These are phyloP conservation scores for Chlorella sp. DNA, from an alignment of 139 green algal genomes.

Conservation along the genomic window DNA sequence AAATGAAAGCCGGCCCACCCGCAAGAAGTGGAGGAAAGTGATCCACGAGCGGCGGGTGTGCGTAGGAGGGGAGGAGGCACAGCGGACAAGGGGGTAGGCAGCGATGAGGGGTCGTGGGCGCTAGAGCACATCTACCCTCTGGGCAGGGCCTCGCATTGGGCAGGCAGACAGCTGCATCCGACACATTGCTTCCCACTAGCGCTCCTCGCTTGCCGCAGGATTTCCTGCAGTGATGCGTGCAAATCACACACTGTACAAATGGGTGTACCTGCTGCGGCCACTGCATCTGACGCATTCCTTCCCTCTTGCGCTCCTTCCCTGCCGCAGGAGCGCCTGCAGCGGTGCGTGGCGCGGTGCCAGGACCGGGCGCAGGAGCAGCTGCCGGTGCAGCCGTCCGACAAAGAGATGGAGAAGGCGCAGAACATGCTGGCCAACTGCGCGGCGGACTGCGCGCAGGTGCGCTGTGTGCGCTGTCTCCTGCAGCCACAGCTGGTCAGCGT, in stretches of 20 bases:
- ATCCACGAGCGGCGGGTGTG: too few species aligned
- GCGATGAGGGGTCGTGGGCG: too few species aligned
- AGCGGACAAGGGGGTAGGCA: too few species aligned
- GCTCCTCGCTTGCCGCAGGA: constrained; percentile 2
- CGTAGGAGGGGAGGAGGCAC: too few species aligned
- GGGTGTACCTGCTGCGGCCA: too few species aligned
- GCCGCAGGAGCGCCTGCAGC: constrained; percentile 45
- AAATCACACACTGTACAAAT: not conserved
- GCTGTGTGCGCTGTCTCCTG: too few species aligned
- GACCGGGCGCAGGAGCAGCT: constrained; percentile 51
- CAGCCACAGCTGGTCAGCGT: too few species aligned
- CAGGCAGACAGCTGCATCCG: too few species aligned
- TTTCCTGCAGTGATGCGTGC: constrained; percentile 46
- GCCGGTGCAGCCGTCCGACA: constrained; percentile 39
- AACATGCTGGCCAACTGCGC: constrained; percentile 43
- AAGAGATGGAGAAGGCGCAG: constrained; percentile 54
- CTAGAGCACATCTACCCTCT: too few species aligned
- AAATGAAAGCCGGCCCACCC: too few species aligned
- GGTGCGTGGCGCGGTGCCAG: constrained; percentile 50
- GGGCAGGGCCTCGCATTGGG: too few species aligned
- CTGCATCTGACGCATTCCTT: not conserved
- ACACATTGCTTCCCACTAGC: not conserved
- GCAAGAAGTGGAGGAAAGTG: too few species aligned
- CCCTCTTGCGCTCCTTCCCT: not conserved
- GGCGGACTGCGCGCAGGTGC: constrained; percentile 54